These are phyloP conservation scores for Tylopilus plumbeoviolaceoides DNA, from an alignment of 768 basidiomycete species.

Conservation along the genomic window DNA sequence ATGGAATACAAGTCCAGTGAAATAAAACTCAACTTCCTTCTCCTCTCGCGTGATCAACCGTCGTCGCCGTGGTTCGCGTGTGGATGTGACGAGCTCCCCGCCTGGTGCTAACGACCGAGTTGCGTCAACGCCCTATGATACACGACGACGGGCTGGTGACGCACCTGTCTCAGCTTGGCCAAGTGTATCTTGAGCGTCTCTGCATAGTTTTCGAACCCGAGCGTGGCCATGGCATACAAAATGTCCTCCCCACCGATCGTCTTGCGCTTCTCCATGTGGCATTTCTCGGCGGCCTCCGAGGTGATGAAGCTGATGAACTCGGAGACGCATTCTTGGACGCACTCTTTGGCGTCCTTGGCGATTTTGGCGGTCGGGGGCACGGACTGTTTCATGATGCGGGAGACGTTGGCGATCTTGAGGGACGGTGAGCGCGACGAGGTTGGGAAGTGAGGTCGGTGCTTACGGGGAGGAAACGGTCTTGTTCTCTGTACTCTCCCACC, in stretches of 20 bases:
- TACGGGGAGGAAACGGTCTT: conserved; percentile 93
- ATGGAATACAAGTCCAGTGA: conserved; percentile 6
- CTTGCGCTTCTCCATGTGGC: conserved; percentile 92
- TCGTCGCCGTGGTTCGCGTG: conserved; percentile 24
- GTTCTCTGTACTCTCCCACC: conserved; percentile 91
- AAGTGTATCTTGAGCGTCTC: conserved; percentile 91
- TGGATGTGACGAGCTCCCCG: conserved; percentile 25
- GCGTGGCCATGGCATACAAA: conserved; percentile 84
- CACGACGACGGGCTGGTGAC: background rate
- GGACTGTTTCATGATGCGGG: conserved; percentile 92
- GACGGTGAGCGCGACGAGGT: background rate
- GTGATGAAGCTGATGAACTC: conserved; percentile 99
- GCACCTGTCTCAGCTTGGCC: conserved; percentile 80
- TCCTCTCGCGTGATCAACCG: conserved; percentile 3
- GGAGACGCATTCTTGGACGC: conserved; percentile 96
- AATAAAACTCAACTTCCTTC: background rate
- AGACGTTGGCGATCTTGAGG: conserved; percentile 91
- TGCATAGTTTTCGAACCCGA: conserved; percentile 94
- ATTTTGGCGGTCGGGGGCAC: conserved; percentile 92
- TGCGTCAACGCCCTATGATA: too few relatives aligned
- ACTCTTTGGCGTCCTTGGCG: conserved; percentile 97
- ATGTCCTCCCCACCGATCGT: conserved; percentile 98
- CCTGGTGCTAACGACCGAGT: conserved; percentile 21
- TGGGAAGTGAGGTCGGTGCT: background rate
- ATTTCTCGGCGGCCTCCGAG: conserved; percentile 93